phyloP scores from a whole-genome alignment of 495 filamentous ascomycete species.

The Aspergillus nanangensis region DNA sequence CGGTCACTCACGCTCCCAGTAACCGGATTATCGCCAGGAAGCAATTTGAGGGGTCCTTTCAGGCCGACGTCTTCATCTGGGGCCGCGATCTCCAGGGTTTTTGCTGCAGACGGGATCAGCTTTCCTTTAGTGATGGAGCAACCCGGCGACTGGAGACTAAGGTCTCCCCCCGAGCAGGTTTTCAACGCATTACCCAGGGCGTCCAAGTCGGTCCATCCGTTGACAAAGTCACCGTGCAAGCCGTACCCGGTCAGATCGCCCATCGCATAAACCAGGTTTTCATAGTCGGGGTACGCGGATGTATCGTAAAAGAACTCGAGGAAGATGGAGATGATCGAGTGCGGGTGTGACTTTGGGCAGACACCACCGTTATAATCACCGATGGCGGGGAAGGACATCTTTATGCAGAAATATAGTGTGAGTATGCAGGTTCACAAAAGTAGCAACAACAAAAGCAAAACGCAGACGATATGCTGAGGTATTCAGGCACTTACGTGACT shows the following conservation, averaged over 20 bases:
- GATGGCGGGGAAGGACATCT: constrained; percentile 24
- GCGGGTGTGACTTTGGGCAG: constrained; percentile 46
- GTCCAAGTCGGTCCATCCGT: constrained; percentile 17
- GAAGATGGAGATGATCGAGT: constrained; percentile 60
- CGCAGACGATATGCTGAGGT: not conserved
- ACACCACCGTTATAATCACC: constrained; percentile 23
- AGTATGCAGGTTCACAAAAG: too few species aligned
- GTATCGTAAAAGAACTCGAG: constrained; percentile 66
- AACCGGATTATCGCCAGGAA: constrained; percentile 17
- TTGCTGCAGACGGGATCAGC: constrained; percentile 2
- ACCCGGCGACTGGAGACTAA: constrained; percentile 3
- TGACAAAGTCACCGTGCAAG: constrained; percentile 24
- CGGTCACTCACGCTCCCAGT: not conserved
- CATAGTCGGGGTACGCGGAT: constrained; percentile 40
- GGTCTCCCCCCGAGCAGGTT: constrained; percentile 15
- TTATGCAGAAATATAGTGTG: too few species aligned
- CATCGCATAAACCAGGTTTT: constrained; percentile 19
- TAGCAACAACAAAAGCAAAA: not conserved
- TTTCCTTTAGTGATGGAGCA: constrained; percentile 16
- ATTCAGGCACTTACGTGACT: constrained; percentile 27
- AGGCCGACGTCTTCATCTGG: constrained; percentile 17
- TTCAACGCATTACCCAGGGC: constrained; percentile 10
- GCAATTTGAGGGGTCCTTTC: constrained; percentile 5
- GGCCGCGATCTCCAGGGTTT: constrained; percentile 4
- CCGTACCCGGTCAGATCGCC: constrained; percentile 25